Conservation (phyloP, 228 moss, liverwort and hornwort species). For the Sphagnum fallax region DNA sequence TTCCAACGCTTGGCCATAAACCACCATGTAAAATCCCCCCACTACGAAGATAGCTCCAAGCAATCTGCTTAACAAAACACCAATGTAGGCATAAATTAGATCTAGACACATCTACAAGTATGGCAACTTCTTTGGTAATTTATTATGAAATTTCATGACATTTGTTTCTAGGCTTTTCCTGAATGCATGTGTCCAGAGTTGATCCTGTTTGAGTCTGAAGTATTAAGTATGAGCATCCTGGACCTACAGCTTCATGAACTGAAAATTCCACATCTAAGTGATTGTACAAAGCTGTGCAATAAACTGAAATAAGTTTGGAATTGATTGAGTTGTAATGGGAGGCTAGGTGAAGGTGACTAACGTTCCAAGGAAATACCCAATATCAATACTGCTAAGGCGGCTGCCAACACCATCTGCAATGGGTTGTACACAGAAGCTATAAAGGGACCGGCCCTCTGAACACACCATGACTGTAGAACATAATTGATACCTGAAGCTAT, state of each 20-base stretch:
- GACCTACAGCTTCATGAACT: neutral
- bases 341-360: conserved; percentile 14
- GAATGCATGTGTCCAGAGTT: neutral
- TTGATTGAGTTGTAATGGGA: neutral
- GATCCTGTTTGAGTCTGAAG: neutral
- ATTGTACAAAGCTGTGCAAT: neutral
- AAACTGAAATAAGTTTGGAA: neutral
- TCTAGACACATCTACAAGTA: too few species aligned
- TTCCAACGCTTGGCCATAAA: neutral
- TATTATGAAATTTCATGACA: neutral
- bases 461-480: conserved; percentile 45
- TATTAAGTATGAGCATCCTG: neutral
- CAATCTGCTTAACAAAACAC: neutral
- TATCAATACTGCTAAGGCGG: conserved; percentile 27
- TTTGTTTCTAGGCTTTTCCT: neutral
- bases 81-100: neutral
- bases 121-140: too few species aligned
- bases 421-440: conserved; percentile 44
- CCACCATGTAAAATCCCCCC: neutral
- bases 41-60: neutral
- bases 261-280: too few species aligned
- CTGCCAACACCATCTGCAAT: conserved; percentile 55
- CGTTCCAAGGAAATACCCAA: conserved; percentile 43
- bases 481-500: conserved; percentile 42
- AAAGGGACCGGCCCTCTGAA: conserved; percentile 51